These are phyloP conservation scores for Chytridiales sp. DNA, from an alignment of 371 early-diverging fungal genomes.

Conservation along the genomic window DNA sequence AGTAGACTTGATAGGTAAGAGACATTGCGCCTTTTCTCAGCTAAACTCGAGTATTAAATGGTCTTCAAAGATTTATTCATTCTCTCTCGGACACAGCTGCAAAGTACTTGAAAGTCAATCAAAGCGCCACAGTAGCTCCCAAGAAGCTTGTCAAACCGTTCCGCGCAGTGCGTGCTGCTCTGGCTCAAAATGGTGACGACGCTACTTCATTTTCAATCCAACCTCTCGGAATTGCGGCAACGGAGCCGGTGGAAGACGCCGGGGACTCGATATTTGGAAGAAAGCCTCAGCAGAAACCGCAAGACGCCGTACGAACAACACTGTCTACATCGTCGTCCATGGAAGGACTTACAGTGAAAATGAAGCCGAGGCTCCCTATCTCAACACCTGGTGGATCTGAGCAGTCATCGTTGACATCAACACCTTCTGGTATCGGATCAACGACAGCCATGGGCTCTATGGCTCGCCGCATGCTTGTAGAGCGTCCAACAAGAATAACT, in stretches of 20 bases:
- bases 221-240: too few relatives aligned
- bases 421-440: neutral
- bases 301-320: too few relatives aligned
- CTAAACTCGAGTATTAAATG: neutral
- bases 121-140: neutral
- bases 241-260: neutral
- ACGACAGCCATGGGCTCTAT: neutral
- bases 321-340: too few relatives aligned
- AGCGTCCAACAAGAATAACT: neutral
- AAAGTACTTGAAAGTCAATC: conserved; percentile 29
- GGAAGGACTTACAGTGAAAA: too few relatives aligned
- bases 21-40: neutral
- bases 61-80: conserved; percentile 19
- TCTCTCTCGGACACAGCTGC: conserved; percentile 18
- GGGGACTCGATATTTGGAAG: neutral
- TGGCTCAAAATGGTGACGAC: too few relatives aligned
- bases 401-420: neutral
- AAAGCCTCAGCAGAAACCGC: neutral
- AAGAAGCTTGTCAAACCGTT: neutral
- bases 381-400: neutral
- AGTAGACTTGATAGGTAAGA: conserved; percentile 29
- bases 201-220: too few relatives aligned
- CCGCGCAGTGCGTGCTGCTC: neutral
- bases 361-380: too few relatives aligned
- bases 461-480: neutral